Evolutionary conservation across 345 rosid species (phyloP).

Genomic region (Salix udensis): DNA sequence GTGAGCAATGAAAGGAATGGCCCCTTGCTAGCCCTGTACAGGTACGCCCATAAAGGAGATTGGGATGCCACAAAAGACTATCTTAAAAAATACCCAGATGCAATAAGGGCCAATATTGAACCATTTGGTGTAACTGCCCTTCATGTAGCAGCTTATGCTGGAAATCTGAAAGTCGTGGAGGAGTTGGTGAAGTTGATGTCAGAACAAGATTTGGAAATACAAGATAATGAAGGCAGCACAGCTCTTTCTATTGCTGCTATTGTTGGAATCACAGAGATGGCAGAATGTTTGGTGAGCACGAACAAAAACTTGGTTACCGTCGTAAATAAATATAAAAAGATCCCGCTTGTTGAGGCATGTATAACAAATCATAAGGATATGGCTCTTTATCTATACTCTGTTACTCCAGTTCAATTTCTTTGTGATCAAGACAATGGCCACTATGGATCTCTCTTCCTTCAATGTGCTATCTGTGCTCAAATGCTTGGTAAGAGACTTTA

Average conservation of each 20-base stretch:
- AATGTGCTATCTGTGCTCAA: not conserved
- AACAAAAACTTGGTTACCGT: not conserved
- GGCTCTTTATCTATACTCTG: not conserved
- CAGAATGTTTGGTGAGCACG: not conserved
- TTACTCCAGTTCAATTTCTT: not conserved
- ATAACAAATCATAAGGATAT: fast-evolving
- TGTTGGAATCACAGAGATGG: not conserved
- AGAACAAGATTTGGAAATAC: not conserved
- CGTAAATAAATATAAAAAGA: not conserved
- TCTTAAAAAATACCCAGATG: not conserved
- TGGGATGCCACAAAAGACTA: not conserved
- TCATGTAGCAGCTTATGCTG: not conserved
- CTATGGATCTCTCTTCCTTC: not conserved
- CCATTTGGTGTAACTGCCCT: not conserved
- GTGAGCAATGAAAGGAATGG: too few relatives aligned
- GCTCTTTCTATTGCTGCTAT: not conserved
- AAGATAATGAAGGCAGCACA: not conserved
- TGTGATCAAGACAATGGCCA: not conserved
- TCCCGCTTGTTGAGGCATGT: not conserved
- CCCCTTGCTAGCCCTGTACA: not conserved
- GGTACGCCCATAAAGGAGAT: not conserved
- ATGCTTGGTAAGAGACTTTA: not conserved
- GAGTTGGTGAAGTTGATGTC: not conserved
- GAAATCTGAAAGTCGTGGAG: not conserved
- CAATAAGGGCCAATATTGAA: not conserved